Evolutionary conservation across 805 yeast genomes (phyloP).

Genomic region (Cyberlindnera sargentensis): DNA sequence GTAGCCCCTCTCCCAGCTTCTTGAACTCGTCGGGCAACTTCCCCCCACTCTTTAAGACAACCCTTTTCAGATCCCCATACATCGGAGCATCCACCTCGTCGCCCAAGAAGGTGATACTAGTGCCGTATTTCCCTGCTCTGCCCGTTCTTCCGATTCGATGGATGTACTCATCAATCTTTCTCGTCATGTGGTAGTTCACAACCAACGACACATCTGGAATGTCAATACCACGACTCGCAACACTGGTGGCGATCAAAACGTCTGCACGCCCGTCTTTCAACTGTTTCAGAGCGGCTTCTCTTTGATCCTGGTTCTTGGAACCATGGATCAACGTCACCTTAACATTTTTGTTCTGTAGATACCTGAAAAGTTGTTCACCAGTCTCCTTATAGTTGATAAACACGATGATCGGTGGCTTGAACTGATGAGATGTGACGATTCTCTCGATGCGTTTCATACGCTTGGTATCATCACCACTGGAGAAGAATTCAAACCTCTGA

Average conservation of each 20-base stretch:
- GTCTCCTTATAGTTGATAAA: slow-evolving; percentile 74
- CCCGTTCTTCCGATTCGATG: slow-evolving; percentile 97
- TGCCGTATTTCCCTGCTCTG: slow-evolving; percentile 81
- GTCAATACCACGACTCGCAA: slow-evolving; percentile 95
- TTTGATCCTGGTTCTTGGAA: slow-evolving; percentile 72
- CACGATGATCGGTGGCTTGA: slow-evolving; percentile 58
- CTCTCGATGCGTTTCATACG: slow-evolving; percentile 38
- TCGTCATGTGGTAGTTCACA: slow-evolving; percentile 79
- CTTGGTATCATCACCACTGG: slow-evolving; percentile 33
- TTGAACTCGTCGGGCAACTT: slow-evolving; percentile 18
- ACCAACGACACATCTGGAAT: slow-evolving; percentile 83
- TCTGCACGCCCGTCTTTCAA: slow-evolving; percentile 50
- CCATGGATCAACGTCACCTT: slow-evolving; percentile 72
- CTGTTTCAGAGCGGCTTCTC: slow-evolving; percentile 68
- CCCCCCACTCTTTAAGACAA: slow-evolving; percentile 16
- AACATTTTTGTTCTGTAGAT: slow-evolving; percentile 41
- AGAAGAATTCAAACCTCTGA: slow-evolving; percentile 56
- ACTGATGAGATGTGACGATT: slow-evolving; percentile 27
- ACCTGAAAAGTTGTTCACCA: slow-evolving; percentile 60
- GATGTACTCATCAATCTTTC: slow-evolving; percentile 71
- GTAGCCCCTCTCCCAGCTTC: slow-evolving; percentile 5
- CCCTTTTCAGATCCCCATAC: slow-evolving; percentile 16
- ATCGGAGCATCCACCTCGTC: slow-evolving; percentile 60
- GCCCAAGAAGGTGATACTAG: slow-evolving; percentile 66
- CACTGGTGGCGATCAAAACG: slow-evolving; percentile 83